Conservation (phyloP, 495 filamentous ascomycete genomes). For the Copromyces sp. region DNA sequence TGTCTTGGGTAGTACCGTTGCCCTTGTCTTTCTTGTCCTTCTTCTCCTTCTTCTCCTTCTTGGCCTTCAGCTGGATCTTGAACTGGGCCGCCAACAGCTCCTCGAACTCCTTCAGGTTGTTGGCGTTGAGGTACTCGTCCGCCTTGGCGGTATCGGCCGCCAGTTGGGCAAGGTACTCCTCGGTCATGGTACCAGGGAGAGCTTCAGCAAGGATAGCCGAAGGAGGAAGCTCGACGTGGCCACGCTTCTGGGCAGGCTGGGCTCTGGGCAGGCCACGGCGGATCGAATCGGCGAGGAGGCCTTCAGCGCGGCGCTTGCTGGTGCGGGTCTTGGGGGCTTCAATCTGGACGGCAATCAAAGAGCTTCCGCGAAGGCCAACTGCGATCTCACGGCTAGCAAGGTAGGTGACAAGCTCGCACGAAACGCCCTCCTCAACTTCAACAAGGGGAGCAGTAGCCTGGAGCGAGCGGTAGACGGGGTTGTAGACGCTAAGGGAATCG, state of each 20-base stretch:
- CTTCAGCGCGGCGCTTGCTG: constrained; percentile 52
- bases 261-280: constrained; percentile 40
- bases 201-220: constrained; percentile 27
- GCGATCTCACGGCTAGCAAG: constrained; percentile 54
- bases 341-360: constrained; percentile 52
- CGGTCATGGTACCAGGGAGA: constrained; percentile 29
- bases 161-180: constrained; percentile 26
- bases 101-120: constrained; percentile 45
- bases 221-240: constrained; percentile 3
- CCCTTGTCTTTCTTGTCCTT: constrained; percentile 8
- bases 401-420: constrained; percentile 45
- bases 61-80: constrained; percentile 20
- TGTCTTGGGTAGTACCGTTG: neutral
- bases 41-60: constrained; percentile 11
- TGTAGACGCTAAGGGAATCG: constrained; percentile 44
- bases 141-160: constrained; percentile 28
- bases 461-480: constrained; percentile 55
- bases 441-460: constrained; percentile 45
- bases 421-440: constrained; percentile 14
- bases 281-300: constrained; percentile 61
- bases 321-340: constrained; percentile 48
- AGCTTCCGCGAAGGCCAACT: constrained; percentile 46
- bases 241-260: constrained; percentile 7
- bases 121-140: constrained; percentile 33
- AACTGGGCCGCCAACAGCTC: constrained; percentile 36